These are phyloP conservation scores for Arctium minus DNA, from an alignment of 129 eudicot genomes.

Conservation along the genomic window DNA sequence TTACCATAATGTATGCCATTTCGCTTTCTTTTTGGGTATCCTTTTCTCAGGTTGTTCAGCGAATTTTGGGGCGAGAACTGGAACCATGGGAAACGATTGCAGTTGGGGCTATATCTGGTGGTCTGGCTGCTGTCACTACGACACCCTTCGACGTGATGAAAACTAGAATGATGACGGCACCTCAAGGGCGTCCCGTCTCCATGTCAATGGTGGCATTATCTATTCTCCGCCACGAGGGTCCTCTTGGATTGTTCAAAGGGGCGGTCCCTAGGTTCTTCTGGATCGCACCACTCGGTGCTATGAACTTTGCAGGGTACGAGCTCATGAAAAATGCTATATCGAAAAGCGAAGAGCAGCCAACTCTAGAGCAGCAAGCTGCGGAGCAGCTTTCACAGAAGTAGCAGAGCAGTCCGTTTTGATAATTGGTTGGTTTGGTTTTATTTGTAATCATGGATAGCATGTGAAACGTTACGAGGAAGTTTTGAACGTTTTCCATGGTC, in stretches of 20 bases:
- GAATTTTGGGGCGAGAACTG: slow-evolving; percentile 67
- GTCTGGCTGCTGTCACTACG: slow-evolving; percentile 82
- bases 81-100: slow-evolving; percentile 95
- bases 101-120: slow-evolving; percentile 95
- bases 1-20: not conserved
- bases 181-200: slow-evolving; percentile 69
- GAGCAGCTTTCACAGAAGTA: slow-evolving; percentile 48
- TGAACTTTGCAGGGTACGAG: slow-evolving; percentile 97
- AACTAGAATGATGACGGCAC: slow-evolving; percentile 95
- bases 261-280: slow-evolving; percentile 94
- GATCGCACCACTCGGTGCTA: slow-evolving; percentile 97
- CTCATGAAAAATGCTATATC: slow-evolving; percentile 86
- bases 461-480: slow-evolving; percentile 34
- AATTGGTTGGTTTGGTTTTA: not conserved
- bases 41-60: slow-evolving; percentile 53
- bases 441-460: slow-evolving; percentile 18
- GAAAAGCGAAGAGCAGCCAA: slow-evolving; percentile 47
- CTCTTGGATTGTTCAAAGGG: slow-evolving; percentile 91
- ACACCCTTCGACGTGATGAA: slow-evolving; percentile 96
- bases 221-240: slow-evolving; percentile 82
- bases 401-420: not conserved
- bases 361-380: slow-evolving; percentile 30
- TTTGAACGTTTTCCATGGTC: slow-evolving; percentile 38
- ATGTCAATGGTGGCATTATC: slow-evolving; percentile 67
- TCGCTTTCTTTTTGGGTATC: not conserved